Evolutionary conservation across 2,329 filamentous ascomycete species (phyloP).

Genomic region (Cladophialophora immunda): DNA sequence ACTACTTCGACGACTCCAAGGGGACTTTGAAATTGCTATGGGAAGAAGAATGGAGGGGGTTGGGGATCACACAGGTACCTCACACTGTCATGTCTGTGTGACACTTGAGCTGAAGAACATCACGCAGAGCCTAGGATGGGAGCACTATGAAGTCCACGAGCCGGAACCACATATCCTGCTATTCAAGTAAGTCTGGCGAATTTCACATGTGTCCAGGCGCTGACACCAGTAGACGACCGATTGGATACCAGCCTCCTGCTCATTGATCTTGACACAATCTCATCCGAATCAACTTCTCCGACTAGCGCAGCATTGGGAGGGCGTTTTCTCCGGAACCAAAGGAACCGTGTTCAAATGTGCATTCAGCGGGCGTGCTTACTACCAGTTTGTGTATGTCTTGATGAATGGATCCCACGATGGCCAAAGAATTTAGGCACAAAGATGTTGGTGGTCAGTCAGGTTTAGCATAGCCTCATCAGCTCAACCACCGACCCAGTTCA

Average conservation of each 20-base stretch:
- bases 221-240: constrained; percentile 69
- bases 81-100: background rate
- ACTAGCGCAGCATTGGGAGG: constrained; percentile 39
- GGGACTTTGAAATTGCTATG: constrained; percentile 95
- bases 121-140: constrained; percentile 90
- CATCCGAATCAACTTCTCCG: constrained; percentile 18
- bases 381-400: constrained; percentile 34
- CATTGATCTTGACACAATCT: constrained; percentile 44
- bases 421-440: constrained; percentile 30
- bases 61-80: constrained; percentile 93
- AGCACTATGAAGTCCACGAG: constrained; percentile 99
- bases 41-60: constrained; percentile 97
- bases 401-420: constrained; percentile 28
- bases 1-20: constrained; percentile 88
- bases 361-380: constrained; percentile 38
- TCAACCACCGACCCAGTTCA: constrained; percentile 6
- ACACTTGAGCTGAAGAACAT: constrained; percentile 35
- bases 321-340: constrained; percentile 33
- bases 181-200: constrained; percentile 79
- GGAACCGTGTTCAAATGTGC: constrained; percentile 35
- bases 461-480: constrained; percentile 30
- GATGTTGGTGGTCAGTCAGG: constrained; percentile 31
- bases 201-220: constrained; percentile 33
- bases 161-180: constrained; percentile 97
- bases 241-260: constrained; percentile 80